A percentile compares a stretch with the other conserved stretches of the same genome.
Conservation (phyloP, 2,329 filamentous ascomycete species). For the Hymenoscyphus fructigenus region DNA sequence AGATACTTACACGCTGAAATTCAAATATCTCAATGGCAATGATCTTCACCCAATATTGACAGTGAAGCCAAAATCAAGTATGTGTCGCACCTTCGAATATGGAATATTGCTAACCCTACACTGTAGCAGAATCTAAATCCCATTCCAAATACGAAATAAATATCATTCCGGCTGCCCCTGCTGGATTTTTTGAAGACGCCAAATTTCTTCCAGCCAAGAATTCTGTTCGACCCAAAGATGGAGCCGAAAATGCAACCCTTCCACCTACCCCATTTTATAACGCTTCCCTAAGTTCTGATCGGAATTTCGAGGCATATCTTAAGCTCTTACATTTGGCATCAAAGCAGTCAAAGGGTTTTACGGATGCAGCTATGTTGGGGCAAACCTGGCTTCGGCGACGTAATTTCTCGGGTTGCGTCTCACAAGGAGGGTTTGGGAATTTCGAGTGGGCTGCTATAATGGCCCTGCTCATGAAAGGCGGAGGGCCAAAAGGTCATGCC, state of each 20-base stretch:
- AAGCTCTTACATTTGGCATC: constrained; percentile 70
- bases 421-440: constrained; percentile 81
- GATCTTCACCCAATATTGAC: constrained; percentile 68
- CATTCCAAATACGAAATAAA: constrained; percentile 59
- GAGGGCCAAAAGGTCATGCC: constrained; percentile 68
- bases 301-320: constrained; percentile 70
- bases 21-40: constrained; percentile 70
- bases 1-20: constrained; percentile 57
- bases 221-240: constrained; percentile 61
- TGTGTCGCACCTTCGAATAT: neutral
- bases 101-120: neutral
- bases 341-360: constrained; percentile 57
- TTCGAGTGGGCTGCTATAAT: constrained; percentile 88
- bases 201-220: constrained; percentile 72
- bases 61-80: constrained; percentile 40
- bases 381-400: constrained; percentile 87
- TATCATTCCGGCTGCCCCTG: constrained; percentile 72
- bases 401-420: constrained; percentile 69
- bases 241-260: constrained; percentile 42
- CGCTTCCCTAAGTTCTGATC: constrained; percentile 76
- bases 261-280: constrained; percentile 83
- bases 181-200: constrained; percentile 64
- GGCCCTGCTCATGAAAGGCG: constrained; percentile 77
- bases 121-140: constrained; percentile 37
- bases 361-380: constrained; percentile 82